A percentile compares a stretch with the other conserved stretches of the same genome.
phyloP scores from a whole-genome alignment of 2,329 filamentous ascomycete genomes.

The Ceratocystis papillata region DNA sequence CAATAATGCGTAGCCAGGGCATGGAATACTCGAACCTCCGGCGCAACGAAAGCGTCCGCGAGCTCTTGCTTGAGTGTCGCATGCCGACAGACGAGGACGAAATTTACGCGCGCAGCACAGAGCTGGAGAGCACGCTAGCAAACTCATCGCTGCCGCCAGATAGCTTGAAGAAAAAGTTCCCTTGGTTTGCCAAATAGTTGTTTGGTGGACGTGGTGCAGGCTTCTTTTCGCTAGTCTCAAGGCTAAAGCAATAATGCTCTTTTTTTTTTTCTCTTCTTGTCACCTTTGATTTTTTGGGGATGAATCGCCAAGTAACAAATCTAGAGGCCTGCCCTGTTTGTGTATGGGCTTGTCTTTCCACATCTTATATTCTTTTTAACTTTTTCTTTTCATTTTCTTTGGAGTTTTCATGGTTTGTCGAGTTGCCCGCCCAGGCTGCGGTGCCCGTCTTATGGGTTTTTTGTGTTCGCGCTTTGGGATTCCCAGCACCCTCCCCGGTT shows the following conservation, averaged over 20 bases:
- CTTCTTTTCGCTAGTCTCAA: background rate
- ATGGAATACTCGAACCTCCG: slow-evolving; percentile 64
- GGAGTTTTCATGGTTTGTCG: slow-evolving; percentile 2
- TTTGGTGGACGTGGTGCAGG: background rate
- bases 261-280: slow-evolving; percentile 1
- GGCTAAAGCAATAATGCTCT: background rate
- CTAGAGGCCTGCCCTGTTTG: background rate
- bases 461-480: background rate
- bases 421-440: background rate
- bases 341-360: background rate
- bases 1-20: slow-evolving; percentile 84
- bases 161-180: slow-evolving; percentile 52
- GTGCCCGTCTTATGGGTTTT: background rate
- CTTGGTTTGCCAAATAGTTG: slow-evolving; percentile 48
- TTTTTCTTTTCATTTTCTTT: background rate
- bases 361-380: background rate
- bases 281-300: background rate
- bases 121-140: slow-evolving; percentile 43
- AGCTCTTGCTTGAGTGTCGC: slow-evolving; percentile 69
- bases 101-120: slow-evolving; percentile 51
- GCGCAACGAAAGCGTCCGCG: slow-evolving; percentile 58
- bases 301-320: background rate
- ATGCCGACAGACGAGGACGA: slow-evolving; percentile 80
- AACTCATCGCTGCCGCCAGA: slow-evolving; percentile 35
- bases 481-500: background rate